These are phyloP conservation scores for Ambispora gerdemannii DNA, from an alignment of 192 early-diverging fungal species.

Conservation along the genomic window DNA sequence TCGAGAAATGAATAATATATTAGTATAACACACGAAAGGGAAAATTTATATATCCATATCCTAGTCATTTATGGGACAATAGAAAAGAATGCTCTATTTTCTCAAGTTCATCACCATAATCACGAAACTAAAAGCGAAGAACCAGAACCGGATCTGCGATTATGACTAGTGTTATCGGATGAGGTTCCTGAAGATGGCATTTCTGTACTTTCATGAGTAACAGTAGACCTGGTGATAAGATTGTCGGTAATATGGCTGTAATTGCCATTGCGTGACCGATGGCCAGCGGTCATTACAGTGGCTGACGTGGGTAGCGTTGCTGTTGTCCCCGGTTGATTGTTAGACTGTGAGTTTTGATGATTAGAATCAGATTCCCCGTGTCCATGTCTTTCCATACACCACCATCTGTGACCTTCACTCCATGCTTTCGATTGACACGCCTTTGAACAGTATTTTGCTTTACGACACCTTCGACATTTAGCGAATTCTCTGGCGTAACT, in stretches of 20 bases:
- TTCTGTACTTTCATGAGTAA: not conserved
- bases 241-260: not conserved
- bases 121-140: not conserved
- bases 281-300: not conserved
- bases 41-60: conserved; percentile 29
- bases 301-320: not conserved
- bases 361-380: conserved; percentile 35
- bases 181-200: not conserved
- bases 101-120: not conserved
- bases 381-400: conserved; percentile 63
- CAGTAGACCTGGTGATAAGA: not conserved
- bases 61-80: not conserved
- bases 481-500: conserved; percentile 70
- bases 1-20: too few species aligned
- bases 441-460: conserved; percentile 85
- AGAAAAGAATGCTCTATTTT: not conserved
- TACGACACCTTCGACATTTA: conserved; percentile 84
- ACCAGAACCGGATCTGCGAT: not conserved
- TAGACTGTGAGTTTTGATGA: conserved; percentile 32
- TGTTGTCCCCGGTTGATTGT: not conserved
- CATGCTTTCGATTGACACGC: conserved; percentile 72
- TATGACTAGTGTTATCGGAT: not conserved
- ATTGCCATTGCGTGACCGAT: not conserved
- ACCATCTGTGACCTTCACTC: conserved; percentile 76
- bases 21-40: too few species aligned